Conservation (phyloP, 306 rosid genomes). For the Vicia faba region DNA sequence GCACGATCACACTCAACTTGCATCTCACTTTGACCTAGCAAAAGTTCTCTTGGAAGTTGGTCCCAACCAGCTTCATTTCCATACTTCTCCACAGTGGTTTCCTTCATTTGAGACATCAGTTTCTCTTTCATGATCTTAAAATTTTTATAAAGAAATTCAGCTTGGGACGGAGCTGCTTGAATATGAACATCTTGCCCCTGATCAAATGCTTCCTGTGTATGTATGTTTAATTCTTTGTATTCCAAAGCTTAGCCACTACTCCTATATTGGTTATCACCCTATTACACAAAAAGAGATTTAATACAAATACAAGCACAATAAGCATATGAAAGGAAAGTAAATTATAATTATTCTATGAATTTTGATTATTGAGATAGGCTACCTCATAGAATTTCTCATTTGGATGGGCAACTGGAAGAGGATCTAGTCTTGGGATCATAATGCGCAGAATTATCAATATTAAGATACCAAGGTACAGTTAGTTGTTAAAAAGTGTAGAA, state of each 20-base stretch:
- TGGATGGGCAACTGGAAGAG: slow-evolving; percentile 70
- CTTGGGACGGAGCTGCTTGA: slow-evolving; percentile 71
- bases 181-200: slow-evolving; percentile 62
- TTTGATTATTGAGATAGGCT: slow-evolving; percentile 2
- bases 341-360: neutral
- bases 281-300: neutral
- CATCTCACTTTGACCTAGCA: slow-evolving; percentile 63
- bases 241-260: slow-evolving; percentile 40
- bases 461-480: slow-evolving; percentile 21
- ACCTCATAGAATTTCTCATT: slow-evolving; percentile 63
- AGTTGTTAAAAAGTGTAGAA: neutral
- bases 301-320: neutral
- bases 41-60: slow-evolving; percentile 55
- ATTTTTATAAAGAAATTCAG: slow-evolving; percentile 45
- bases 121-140: slow-evolving; percentile 53
- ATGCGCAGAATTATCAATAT: slow-evolving; percentile 32
- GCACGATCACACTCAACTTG: slow-evolving; percentile 60
- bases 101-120: slow-evolving; percentile 56
- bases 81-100: slow-evolving; percentile 36
- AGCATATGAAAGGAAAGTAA: neutral
- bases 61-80: slow-evolving; percentile 31
- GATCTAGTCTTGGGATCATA: slow-evolving; percentile 49
- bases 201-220: slow-evolving; percentile 34
- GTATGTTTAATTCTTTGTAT: slow-evolving; percentile 32
- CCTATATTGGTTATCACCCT: slow-evolving; percentile 55